Base-by-base conservation (phyloP, 345 rosid species). In the Ceriops zippeliana region DNA sequence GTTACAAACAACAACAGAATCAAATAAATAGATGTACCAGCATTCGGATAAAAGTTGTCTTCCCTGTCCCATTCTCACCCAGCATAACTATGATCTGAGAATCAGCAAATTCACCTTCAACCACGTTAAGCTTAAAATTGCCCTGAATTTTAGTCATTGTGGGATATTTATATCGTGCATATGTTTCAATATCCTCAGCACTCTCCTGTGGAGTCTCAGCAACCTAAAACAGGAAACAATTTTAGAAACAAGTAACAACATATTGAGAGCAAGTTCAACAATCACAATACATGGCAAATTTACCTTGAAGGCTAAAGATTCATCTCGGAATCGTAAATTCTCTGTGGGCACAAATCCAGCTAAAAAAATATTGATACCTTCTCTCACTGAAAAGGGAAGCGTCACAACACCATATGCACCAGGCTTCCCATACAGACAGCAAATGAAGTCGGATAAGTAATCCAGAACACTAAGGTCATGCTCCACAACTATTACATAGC, bases 401-500 rank as follows among this genome's bases (percentile, higher is more conserved):
- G 98, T 96, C 20, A 95, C 99, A 38, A 95, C 98, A 76, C 99
- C 99, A 78, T 92, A 92, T 22, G 98, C 98, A 81, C 97, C 96
- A n/a, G 99, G 98, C 65, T 88, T 92, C 80, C 99, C 99, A 73
- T 96, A 92, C 64, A 96, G 78, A 83, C 96, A 92, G 82, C 99
- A 92, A 75, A 96, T 90, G 82, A 92, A 92, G 81, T 92, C 99
- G 19, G 99, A 96, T 66, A 96, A 80, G 82, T 96, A 96, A 77
- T 96, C 99, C 57, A 92, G 84, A 71, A 96, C 98, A 30, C 99
- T 90, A 51, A 96, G 97, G 73, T 96, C 99, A 73, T 96, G 99
- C 95, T 92, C 98, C 73, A 96, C 99, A 59, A 96, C 98, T 73
- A 92, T 96, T 51, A 96, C 98, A 70, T 89, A 96, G 86, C 97